A percentile compares a stretch with the other conserved stretches of the same genome.
Conservation (phyloP, 129 eudicot genomes). For the Oenanthe sinensis region DNA sequence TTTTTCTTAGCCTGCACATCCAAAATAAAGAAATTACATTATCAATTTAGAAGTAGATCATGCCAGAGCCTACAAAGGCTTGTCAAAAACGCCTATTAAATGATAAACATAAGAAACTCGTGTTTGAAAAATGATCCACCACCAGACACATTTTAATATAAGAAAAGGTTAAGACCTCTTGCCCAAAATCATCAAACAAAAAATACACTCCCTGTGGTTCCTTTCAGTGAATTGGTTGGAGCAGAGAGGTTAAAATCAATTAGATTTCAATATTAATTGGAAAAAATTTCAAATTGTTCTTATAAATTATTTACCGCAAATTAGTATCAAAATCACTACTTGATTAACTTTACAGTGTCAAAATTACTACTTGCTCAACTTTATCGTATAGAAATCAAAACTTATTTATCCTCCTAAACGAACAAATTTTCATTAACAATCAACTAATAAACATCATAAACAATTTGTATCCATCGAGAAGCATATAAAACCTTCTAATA, state of each 20-base stretch:
- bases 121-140: too few relatives aligned
- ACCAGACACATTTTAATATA: too few relatives aligned
- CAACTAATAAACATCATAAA: neutral
- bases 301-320: neutral
- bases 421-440: neutral
- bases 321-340: neutral
- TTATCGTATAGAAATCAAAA: neutral
- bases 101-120: too few relatives aligned
- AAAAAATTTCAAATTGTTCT: too few relatives aligned
- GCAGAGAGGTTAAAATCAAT: too few relatives aligned
- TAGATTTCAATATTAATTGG: too few relatives aligned
- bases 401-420: neutral
- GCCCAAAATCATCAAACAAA: neutral
- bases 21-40: neutral
- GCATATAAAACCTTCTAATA: neutral
- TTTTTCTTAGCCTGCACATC: conserved; percentile 63
- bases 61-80: neutral
- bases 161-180: too few relatives aligned
- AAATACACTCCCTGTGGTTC: too few relatives aligned
- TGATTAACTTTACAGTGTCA: neutral
- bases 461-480: neutral
- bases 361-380: neutral
- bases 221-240: too few relatives aligned
- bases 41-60: neutral
- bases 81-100: too few relatives aligned